Evolutionary conservation across 1,284 basidiomycete genomes (phyloP).

Genomic region (Uromyces viciae-fabae): DNA sequence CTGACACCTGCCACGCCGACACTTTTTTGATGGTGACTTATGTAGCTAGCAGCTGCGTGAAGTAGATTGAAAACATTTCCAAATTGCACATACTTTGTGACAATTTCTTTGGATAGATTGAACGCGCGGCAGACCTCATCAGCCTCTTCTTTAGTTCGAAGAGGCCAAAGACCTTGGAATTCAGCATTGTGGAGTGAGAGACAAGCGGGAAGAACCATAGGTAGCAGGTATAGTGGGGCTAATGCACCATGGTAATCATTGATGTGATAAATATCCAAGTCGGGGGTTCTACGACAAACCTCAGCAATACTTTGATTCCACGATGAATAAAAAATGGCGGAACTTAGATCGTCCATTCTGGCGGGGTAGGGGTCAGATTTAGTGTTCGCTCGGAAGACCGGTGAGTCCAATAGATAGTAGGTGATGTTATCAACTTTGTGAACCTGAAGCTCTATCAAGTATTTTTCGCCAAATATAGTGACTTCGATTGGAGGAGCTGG

Average conservation of each 20-base stretch:
- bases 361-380: constrained; percentile 89
- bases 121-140: constrained; percentile 94
- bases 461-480: constrained; percentile 88
- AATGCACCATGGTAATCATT: constrained; percentile 85
- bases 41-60: constrained; percentile 83
- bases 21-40: constrained; percentile 84
- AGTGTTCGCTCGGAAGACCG: constrained; percentile 89
- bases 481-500: constrained; percentile 70
- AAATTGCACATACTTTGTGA: constrained; percentile 90
- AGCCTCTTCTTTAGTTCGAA: constrained; percentile 92
- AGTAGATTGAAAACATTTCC: constrained; percentile 92
- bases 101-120: constrained; percentile 89
- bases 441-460: constrained; percentile 87
- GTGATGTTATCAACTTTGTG: constrained; percentile 89
- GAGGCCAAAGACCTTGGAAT: constrained; percentile 90
- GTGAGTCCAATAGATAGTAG: constrained; percentile 83
- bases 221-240: constrained; percentile 79
- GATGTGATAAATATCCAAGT: constrained; percentile 81
- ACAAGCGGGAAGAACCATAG: constrained; percentile 80
- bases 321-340: constrained; percentile 91
- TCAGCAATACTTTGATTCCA: constrained; percentile 94
- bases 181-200: constrained; percentile 92
- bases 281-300: constrained; percentile 73
- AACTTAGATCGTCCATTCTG: constrained; percentile 90
- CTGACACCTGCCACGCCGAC: constrained; percentile 89